Conservation (phyloP, 1,284 basidiomycete genomes). For the Papiliotrema flavescens region DNA sequence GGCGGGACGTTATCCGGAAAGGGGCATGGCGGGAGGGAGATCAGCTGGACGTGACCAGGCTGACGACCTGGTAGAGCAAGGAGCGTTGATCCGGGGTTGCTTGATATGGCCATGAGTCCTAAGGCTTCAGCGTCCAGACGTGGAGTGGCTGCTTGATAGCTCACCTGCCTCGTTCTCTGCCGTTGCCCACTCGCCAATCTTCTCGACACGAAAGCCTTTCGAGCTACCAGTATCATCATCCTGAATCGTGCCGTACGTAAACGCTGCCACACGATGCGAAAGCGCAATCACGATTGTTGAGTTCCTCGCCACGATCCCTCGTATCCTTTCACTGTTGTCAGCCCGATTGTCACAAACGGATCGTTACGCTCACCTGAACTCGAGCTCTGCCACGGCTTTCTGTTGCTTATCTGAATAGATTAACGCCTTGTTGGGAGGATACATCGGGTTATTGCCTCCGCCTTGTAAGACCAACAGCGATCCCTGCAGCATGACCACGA, state of each 20-base stretch:
- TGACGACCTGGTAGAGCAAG: constrained; percentile 85
- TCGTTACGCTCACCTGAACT: constrained; percentile 57
- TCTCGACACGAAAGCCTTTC: constrained; percentile 49
- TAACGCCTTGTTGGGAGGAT: constrained; percentile 90
- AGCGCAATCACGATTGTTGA: constrained; percentile 82
- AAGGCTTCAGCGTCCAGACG: constrained; percentile 1
- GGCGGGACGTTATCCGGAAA: constrained; percentile 26
- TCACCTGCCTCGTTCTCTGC: constrained; percentile 79
- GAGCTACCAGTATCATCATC: too few relatives aligned
- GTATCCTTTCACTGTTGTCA: constrained; percentile 64
- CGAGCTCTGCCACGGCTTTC: constrained; percentile 77
- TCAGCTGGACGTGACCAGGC: constrained; percentile 82
- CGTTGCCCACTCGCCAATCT: constrained; percentile 83
- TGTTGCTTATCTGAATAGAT: constrained; percentile 78
- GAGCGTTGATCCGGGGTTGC: constrained; percentile 69
- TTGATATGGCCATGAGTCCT: constrained; percentile 82
- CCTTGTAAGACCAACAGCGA: constrained; percentile 85
- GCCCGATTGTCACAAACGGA: neutral
- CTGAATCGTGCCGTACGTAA: constrained; percentile 59
- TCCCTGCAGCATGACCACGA: constrained; percentile 72
- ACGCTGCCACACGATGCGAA: constrained; percentile 71
- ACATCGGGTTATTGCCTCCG: constrained; percentile 83
- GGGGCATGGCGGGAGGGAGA: constrained; percentile 76
- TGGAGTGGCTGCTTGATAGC: constrained; percentile 21
- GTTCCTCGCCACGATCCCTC: constrained; percentile 72